Conservation (phyloP, 2,329 filamentous ascomycete genomes). For the Chalaropsis ovoidea region DNA sequence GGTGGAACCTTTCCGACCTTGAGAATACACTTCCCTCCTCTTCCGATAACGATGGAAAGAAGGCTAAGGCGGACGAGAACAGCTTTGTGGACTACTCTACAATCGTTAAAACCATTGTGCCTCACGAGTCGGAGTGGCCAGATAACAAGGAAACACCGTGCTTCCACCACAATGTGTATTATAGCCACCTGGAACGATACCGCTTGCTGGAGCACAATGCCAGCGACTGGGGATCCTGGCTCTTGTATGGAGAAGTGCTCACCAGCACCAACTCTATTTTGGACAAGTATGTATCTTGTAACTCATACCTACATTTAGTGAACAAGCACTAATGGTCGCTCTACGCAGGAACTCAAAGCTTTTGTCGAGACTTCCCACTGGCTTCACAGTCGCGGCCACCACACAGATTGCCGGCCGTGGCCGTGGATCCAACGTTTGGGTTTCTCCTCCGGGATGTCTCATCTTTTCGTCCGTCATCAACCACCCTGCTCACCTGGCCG, state of each 20-base stretch:
- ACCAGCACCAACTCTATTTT: conserved; percentile 90
- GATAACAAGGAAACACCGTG: conserved; percentile 64
- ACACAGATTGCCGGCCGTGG: conserved; percentile 82
- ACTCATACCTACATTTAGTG: not conserved
- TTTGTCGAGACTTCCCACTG: conserved; percentile 64
- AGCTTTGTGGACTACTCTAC: conserved; percentile 65
- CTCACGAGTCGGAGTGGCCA: conserved; percentile 60
- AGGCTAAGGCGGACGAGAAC: conserved; percentile 34
- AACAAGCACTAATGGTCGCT: not conserved
- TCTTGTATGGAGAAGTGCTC: conserved; percentile 84
- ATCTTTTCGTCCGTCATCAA: conserved; percentile 84
- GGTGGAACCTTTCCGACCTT: conserved; percentile 43
- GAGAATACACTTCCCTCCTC: conserved; percentile 23
- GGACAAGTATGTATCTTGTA: conserved; percentile 54
- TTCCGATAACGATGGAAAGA: not conserved
- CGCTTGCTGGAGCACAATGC: conserved; percentile 43
- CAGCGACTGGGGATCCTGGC: conserved; percentile 60
- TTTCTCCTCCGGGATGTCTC: conserved; percentile 74
- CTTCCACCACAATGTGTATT: conserved; percentile 78
- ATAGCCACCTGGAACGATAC: conserved; percentile 58
- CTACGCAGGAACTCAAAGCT: conserved; percentile 59
- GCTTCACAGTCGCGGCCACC: conserved; percentile 81
- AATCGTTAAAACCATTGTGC: conserved; percentile 61
- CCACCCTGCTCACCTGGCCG: conserved; percentile 63
- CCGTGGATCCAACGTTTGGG: conserved; percentile 87